Evolutionary conservation across 441 rosid genomes (phyloP).

Genomic region (Adansonia madagascariensis): DNA sequence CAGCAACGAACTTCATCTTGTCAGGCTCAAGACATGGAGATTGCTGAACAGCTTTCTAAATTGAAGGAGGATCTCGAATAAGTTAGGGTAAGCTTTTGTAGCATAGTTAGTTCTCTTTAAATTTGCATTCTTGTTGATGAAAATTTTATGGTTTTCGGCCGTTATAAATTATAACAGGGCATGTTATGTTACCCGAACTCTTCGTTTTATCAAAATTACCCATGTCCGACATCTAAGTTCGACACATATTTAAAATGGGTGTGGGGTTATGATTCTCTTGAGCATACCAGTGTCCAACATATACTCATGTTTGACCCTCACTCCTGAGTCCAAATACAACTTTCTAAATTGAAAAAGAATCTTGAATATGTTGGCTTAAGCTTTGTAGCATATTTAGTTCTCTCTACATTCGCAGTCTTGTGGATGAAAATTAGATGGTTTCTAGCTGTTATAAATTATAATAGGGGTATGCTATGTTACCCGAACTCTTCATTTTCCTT

Average conservation of each 20-base stretch:
- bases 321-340: no score
- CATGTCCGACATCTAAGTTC: background rate
- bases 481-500: no score
- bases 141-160: background rate
- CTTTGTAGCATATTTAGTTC: no score
- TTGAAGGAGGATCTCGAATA: slow-evolving; percentile 97
- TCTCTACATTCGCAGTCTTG: no score
- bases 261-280: background rate
- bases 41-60: slow-evolving; percentile 69
- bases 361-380: no score
- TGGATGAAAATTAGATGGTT: no score
- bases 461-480: no score
- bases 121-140: slow-evolving; percentile 11
- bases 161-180: background rate
- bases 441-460: no score
- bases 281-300: no score
- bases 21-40: slow-evolving; percentile 67
- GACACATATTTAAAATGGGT: background rate
- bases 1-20: slow-evolving; percentile 74
- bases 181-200: background rate
- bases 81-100: slow-evolving; percentile 66
- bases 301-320: no score
- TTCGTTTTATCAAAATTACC: background rate
- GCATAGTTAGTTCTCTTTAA: background rate
- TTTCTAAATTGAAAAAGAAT: no score